Evolutionary conservation across 371 early-diverging fungal genomes (phyloP), one percentile per base, ranked within the genome.

Genomic region (Zychaea mexicana): DNA sequence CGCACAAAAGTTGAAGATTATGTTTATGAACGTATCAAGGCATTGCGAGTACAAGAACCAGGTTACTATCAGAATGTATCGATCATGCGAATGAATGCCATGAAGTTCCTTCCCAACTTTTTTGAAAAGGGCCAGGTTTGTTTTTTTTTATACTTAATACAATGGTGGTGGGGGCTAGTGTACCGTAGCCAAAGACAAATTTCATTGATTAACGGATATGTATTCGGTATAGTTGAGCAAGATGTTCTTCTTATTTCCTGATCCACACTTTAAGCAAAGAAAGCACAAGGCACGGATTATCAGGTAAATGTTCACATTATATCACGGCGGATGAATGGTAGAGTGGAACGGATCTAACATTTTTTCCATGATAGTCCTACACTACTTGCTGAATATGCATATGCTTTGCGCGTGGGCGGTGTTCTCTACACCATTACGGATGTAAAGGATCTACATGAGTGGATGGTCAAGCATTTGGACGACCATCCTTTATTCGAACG

Each of bases 231-330:
- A 49, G 88, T 84, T 99, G 45, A 86, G 91, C 36, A 99, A 99
- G 80, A 88, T 99, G 74, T 99, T 99, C 74, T 96, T 99, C 76
- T 86, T 99, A 68, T 95, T 94, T 70, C 96, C 98, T 53, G 99
- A 99, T 81, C 99, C 99, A 26, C 99, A 99, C 72, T 99, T 99
- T 78, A 99, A 99, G 77, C 98, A 96, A 73, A 89, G 94, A 77
- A 99, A 99, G 82, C 98, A 99, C 81, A 99, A 99, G 86, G 97
- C 96, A 1, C 86, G 99, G 57, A 98, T 99, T 65, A 94, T 99
- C 64, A 95, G 94, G 87, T 86, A 83, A 63, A 66, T 66, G 24
- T 19, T 4, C 10, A 21, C 21, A 19, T n/a, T 52, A 32, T 62
- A 26, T 3, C 15, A 12, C 15, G 13, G 42, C 17, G 6, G 7